phyloP scores from a whole-genome alignment of 352 stramenopile genomes.

The Achlya hypogyna region DNA sequence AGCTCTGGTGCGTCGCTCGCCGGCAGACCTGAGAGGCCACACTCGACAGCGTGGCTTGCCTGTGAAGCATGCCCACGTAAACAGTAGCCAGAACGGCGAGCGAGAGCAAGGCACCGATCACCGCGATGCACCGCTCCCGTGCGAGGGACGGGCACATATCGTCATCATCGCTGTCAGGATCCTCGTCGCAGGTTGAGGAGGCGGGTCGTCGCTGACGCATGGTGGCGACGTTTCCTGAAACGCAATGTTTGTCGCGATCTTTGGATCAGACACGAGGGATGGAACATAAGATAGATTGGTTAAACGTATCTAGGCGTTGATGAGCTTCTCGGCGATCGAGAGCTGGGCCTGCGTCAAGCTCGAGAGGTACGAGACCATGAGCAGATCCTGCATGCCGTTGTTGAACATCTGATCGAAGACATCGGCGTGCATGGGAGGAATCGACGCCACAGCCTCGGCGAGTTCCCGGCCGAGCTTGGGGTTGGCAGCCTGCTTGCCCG shows the following conservation, averaged over 20 bases:
- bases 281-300: no score
- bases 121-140: neutral
- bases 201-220: neutral
- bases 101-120: neutral
- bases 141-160: neutral
- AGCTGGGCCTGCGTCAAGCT: constrained; percentile 96
- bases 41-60: neutral
- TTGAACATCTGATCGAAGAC: constrained; percentile 96
- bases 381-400: constrained; percentile 94
- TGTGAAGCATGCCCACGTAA: neutral
- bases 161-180: neutral
- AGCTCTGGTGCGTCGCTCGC: neutral
- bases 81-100: neutral
- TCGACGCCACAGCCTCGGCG: constrained; percentile 87
- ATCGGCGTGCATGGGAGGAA: constrained; percentile 89
- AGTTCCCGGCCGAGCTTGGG: constrained; percentile 88
- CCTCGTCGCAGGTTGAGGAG: neutral
- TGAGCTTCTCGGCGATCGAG: constrained; percentile 96
- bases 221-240: no score
- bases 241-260: no score
- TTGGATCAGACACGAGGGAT: no score
- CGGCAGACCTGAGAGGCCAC: neutral
- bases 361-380: constrained; percentile 98
- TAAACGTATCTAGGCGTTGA: constrained; percentile 66
- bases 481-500: constrained; percentile 63